Evolutionary conservation across 2,329 filamentous ascomycete genomes (phyloP), one percentile per base, ranked within the genome.

Genomic region (Colletotrichum godetiae): DNA sequence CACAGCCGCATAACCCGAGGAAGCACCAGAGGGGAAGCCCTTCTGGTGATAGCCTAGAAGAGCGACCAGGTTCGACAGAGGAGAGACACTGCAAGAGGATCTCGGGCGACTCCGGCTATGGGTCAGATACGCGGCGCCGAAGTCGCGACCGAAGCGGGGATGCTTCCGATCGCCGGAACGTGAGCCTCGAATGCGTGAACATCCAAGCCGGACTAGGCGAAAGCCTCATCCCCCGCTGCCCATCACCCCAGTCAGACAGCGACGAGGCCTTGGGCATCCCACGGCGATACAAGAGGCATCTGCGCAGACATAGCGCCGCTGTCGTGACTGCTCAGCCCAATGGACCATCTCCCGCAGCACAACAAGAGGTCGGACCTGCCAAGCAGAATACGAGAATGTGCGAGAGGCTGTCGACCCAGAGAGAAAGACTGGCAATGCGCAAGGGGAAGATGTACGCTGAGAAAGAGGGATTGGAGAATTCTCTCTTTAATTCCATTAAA

Each of bases 101-200:
- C 19, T 71, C 60, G 15, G 46, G 27, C 29, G 67, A 73, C 22
- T 73, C 70, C 6, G 70, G 70, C 6, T 71, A 73, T 11, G 67
- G 59, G 5, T 65, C 70, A 7, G 67, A 70, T 22, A 52, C 31
- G 10, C 37, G 37, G 27, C 69, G 33, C 22, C 31, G 31, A 42
- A 22, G 35, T 12, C 37, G 63, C 19, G 46, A 53, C n/a, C 10
- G 52, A 7, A 33, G 53, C 2, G 8, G n/a, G 7, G 7, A 22
- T 19, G 10, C 10, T 59, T 59, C 24, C 10, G 33, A 67, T 13
- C 11, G 24, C 22, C 27, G 22, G n/a, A 5, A 3, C 11, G 6
- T 8, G 15, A 22, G 22, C 7, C 8, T 10, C 19, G 22, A 15
- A 33, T 35, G 7, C 29, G 12, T 56, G 8, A 22, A 29, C 35